Base-by-base conservation (phyloP, 2,329 filamentous ascomycete genomes). In the Pseudogymnoascus sp. region DNA sequence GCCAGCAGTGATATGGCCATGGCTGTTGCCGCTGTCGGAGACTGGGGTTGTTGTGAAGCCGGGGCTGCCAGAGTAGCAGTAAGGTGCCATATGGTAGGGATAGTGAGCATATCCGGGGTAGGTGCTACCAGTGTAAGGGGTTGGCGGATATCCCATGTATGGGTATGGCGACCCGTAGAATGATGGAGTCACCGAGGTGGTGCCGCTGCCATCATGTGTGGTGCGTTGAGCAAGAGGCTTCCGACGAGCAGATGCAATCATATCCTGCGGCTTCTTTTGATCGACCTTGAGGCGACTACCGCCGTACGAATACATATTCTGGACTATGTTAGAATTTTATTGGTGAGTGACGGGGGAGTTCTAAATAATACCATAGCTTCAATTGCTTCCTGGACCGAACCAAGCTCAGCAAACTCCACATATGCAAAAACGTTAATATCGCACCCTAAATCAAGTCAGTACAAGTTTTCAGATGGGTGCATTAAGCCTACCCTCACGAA, bases 351-450 rank as follows among this genome's bases (percentile, higher is more conserved):
- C 2, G 58, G 36, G 15, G 12, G 9, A 8, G 12, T 25, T 33
- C 9, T 6, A 6, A 15, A 37, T 65, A 65, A 62, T 64, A 72
- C 70, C 68, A 67, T 67, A 7, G 60, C 61, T 5, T 45, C 31
- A 33, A 55, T 55, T 15, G 67, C 66, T n/a, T 58, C 64, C 18
- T 63, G 60, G 37, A 69, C 70, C 42, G 67, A 58, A 10, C 65
- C 45, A 18, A 60, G 45, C 33, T 66, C 58, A n/a, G 52, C 42
- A 58, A 71, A 75, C 55, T 74, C 69, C 48, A 75, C 64, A 60
- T 74, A 75, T 10, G 71, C 73, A 63, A 74, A 74, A 45, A 66
- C 66, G 60, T 72, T 69, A 45, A 69, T 67, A 55, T 69, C 67
- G 10, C 64, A 62, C n/a, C 66, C 72, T 73, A 40, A 4, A 37